These are phyloP conservation scores for Phoma sp. DNA, from an alignment of 2,329 filamentous ascomycete genomes.

Conservation along the genomic window DNA sequence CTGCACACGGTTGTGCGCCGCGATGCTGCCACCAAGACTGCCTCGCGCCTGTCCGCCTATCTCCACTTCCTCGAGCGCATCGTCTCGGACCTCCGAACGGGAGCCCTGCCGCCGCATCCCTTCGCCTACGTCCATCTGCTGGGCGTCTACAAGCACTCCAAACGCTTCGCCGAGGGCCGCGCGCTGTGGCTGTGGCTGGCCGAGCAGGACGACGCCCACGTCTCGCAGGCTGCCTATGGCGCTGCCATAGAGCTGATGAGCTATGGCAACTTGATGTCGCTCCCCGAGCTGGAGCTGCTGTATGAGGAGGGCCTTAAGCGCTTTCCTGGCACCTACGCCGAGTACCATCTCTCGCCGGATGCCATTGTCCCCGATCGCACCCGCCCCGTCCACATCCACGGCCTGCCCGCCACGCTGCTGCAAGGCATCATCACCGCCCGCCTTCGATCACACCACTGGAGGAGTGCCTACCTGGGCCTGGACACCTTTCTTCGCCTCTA, in stretches of 20 bases:
- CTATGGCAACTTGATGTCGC: conserved; percentile 45
- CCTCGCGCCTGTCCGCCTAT: conserved; percentile 13
- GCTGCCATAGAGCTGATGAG: conserved; percentile 59
- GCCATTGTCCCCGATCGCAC: conserved; percentile 56
- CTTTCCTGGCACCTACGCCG: conserved; percentile 56
- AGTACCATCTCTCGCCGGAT: conserved; percentile 57
- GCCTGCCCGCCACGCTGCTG: conserved; percentile 54
- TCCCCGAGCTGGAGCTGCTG: conserved; percentile 55
- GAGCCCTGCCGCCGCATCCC: conserved; percentile 46
- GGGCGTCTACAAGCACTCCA: conserved; percentile 55
- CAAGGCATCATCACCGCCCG: conserved; percentile 59
- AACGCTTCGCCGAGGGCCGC: conserved; percentile 48
- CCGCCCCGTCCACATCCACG: conserved; percentile 38
- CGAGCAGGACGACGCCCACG: conserved; percentile 51
- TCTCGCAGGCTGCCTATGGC: conserved; percentile 56
- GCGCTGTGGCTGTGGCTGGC: conserved; percentile 59
- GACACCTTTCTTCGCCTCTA: conserved; percentile 58
- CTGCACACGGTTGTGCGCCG: conserved; percentile 47
- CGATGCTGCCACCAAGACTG: conserved; percentile 5
- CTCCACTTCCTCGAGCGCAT: conserved; percentile 48
- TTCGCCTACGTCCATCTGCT: conserved; percentile 56
- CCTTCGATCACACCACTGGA: conserved; percentile 55
- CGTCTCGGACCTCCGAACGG: conserved; percentile 49
- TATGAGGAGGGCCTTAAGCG: conserved; percentile 56
- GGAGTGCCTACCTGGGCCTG: conserved; percentile 58